Base-by-base conservation (phyloP, 345 rosid species). In the Brassica juncea region DNA sequence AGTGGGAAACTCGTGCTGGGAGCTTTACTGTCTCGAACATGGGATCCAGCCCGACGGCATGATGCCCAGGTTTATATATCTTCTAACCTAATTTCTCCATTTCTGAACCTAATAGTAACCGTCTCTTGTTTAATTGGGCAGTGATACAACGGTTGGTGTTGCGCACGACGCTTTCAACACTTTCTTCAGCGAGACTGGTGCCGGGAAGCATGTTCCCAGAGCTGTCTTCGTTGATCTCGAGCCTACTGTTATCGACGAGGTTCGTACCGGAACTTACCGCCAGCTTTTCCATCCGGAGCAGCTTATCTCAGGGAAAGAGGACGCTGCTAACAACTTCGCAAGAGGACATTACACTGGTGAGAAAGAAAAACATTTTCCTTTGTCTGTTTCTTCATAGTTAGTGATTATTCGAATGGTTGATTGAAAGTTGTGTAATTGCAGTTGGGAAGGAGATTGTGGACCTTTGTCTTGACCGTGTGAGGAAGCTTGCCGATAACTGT, bases 231-330 rank as follows among this genome's bases (percentile, higher is more conserved):
- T 78, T 66, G 82, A 78, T 78, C 82, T 78, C 0, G 82, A 72
- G 73, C 82, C 82, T 2, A 78, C 82, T 19, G 82, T 78, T 31
- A 78, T 78, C 5, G 82, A 78, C 2, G 82, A 78, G 6, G 73
- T 78, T 3, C 82, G 82, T 66, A 78, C 82, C 6, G 77, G 82
- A 14, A 78, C 82, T 23, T 89, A 86, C 83, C 57, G 93, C 1
- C 93, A 87, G 58, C 93, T 87, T 11, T 89, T 89, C 81, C 93
- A 89, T 78, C 92, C 90, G 0, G 92, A 89, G 86, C 92, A 89
- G 81, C 88, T 89, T 68, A 89, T 87, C 14, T 87, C 90, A 3
- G 91, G 93, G 8, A 89, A 89, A 86, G 93, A 89, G 70, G 93
- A 89, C 14, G 93, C 91, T 4, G 93, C 93, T 0, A 89, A 89